phyloP scores from a whole-genome alignment of 495 filamentous ascomycete species.

The Penicillium robsamsonii region DNA sequence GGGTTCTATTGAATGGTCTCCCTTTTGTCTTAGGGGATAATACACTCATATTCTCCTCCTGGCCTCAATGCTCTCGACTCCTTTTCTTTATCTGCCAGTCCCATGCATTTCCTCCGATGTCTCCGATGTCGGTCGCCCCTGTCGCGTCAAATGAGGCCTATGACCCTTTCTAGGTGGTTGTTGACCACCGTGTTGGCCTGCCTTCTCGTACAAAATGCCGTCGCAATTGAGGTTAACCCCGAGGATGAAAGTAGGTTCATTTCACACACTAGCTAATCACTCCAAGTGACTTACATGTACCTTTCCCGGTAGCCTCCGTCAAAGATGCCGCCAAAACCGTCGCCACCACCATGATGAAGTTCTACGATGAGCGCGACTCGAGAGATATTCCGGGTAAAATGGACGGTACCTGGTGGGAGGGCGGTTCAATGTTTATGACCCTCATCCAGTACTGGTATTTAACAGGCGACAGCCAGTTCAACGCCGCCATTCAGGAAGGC shows the following conservation, averaged over 20 bases:
- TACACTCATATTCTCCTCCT: background rate
- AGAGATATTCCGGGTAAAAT: constrained; percentile 62
- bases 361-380: constrained; percentile 59
- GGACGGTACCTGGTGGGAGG: constrained; percentile 66
- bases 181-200: constrained; percentile 14
- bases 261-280: background rate
- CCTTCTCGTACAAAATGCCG: constrained; percentile 17
- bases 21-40: background rate
- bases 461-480: constrained; percentile 67
- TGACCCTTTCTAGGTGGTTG: constrained; percentile 14
- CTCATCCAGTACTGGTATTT: constrained; percentile 73
- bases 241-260: constrained; percentile 25
- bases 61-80: background rate
- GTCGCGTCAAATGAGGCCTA: constrained; percentile 6
- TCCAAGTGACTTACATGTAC: constrained; percentile 7
- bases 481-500: constrained; percentile 55
- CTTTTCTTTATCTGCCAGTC: background rate
- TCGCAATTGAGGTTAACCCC: constrained; percentile 28
- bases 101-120: constrained; percentile 8
- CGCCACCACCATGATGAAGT: constrained; percentile 59
- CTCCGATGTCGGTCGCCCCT: constrained; percentile 3
- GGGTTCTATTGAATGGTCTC: constrained; percentile 1
- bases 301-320: constrained; percentile 47
- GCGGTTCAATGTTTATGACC: constrained; percentile 65
- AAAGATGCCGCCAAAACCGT: constrained; percentile 55